phyloP scores from a whole-genome alignment of 176 grass and related monocot genomes.

The Urochloa ruziziensis region DNA sequence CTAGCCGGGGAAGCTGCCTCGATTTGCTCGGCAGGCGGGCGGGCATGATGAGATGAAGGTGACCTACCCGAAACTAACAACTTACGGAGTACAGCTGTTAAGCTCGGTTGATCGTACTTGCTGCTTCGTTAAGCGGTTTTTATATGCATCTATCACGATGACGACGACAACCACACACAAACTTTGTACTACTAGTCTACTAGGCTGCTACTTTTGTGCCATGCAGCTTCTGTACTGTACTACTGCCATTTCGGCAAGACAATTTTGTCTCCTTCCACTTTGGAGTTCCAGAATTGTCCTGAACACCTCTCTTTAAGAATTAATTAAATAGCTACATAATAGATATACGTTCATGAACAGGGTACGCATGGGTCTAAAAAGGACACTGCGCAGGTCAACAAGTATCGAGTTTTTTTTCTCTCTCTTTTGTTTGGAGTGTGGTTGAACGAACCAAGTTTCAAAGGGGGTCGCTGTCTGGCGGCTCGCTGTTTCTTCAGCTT shows the following conservation, averaged over 20 bases:
- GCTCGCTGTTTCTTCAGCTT: background rate
- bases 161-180: background rate
- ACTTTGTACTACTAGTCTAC: background rate
- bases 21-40: conserved; percentile 16
- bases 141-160: background rate
- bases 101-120: background rate
- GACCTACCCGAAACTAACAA: conserved; percentile 35
- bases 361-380: too few relatives aligned
- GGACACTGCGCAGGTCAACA: background rate
- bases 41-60: conserved; percentile 13
- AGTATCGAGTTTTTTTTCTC: background rate
- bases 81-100: conserved; percentile 1
- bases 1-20: background rate
- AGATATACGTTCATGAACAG: too few relatives aligned
- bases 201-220: background rate
- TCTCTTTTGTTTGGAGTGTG: background rate
- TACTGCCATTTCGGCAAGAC: background rate
- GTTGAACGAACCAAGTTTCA: conserved; percentile 21
- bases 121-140: background rate
- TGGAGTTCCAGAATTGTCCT: too few relatives aligned
- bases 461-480: background rate
- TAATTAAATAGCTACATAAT: too few relatives aligned
- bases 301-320: too few relatives aligned
- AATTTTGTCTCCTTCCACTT: too few relatives aligned
- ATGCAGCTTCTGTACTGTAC: background rate